Base-by-base conservation (phyloP, 352 stramenopile genomes). In the Blastocystis sp. region DNA sequence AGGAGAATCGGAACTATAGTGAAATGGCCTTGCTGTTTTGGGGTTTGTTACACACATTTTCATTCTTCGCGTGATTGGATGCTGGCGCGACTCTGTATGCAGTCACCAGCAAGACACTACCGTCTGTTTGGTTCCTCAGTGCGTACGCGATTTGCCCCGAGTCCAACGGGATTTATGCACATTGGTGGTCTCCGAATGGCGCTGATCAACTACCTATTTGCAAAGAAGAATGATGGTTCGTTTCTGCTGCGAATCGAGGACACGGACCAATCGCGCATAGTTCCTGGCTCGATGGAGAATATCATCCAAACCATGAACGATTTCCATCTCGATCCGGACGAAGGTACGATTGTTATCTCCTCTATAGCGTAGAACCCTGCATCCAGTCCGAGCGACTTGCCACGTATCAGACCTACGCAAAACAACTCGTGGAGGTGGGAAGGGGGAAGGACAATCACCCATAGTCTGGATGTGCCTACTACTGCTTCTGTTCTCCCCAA, bases 211-310 rank as follows among this genome's bases (percentile, higher is more conserved):
- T 97, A 95, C 90, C 89, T 96, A 57, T 95, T 96, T 62, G 94
- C 94, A 34, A 94, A 94, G 79, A 94, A 91, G 82, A 89, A 91
- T 19, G 92, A 92, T 28, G 94, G 94, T 7, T 89, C 94, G 57
- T 96, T 97, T 87, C 91, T 97, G 54, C 88, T 97, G 76, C 93
- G 94, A 11, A 96, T 97, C 70, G 94, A 97, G 89, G 94, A 97
- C 89, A 97, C 94, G 2, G 94, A 97, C 89, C 94, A 94, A 91
- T 95, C 92, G 14, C 93, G 94, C 3, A 92, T 95, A 89, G 93
- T 96, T 57, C 90, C 94, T 14, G 93, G 93, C 4, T 95, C 94
- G 0, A 74, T 94, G 19, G 94, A 96, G 38, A 91, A 93, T 60
- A 92, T 97, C 1, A 89, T 95, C n/a, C 90, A 93, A 52, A 95